Percentiles rank a stretch among this genome's conserved stretches.
These are phyloP conservation scores for Batrachochytrium dendrobatidis DNA, from an alignment of 371 early-diverging fungal genomes.

Conservation along the genomic window DNA sequence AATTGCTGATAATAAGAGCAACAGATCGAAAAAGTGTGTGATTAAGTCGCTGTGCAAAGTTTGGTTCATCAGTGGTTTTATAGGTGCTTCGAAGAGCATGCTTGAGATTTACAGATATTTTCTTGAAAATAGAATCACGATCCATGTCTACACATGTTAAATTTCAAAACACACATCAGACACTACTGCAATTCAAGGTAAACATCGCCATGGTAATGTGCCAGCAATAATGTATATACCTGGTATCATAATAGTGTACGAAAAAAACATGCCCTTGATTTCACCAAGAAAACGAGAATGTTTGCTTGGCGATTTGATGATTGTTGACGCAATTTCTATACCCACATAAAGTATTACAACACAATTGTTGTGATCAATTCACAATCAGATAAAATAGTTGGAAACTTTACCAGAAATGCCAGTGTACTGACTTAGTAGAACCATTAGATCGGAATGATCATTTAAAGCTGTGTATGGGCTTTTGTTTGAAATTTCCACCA, in stretches of 20 bases:
- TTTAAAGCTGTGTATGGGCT: conserved; percentile 24
- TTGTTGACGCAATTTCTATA: conserved; percentile 28
- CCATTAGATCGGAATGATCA: conserved; percentile 21
- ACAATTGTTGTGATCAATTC: not conserved
- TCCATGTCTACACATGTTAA: conserved; percentile 2
- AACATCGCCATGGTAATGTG: too few species aligned
- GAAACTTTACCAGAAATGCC: conserved; percentile 14
- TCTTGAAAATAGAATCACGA: conserved; percentile 4
- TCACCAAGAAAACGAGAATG: conserved; percentile 37
- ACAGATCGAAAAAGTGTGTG: conserved; percentile 26
- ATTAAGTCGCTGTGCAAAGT: conserved; percentile 21
- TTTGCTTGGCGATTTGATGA: conserved; percentile 30
- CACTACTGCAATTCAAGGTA: too few species aligned
- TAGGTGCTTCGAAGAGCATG: conserved; percentile 4
- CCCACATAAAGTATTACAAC: conserved; percentile 1
- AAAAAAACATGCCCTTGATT: conserved; percentile 30
- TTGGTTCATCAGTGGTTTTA: not conserved
- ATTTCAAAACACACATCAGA: not conserved
- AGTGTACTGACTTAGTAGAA: conserved; percentile 24
- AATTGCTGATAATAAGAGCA: conserved; percentile 21
- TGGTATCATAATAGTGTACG: not conserved
- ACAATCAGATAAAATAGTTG: not conserved
- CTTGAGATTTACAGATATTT: conserved; percentile 6
- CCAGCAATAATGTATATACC: too few species aligned
- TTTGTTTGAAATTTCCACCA: conserved; percentile 29